Percentiles rank a stretch among this genome's conserved stretches.
Conservation (phyloP, 2,329 filamentous ascomycete species). For the Capronia americana region DNA sequence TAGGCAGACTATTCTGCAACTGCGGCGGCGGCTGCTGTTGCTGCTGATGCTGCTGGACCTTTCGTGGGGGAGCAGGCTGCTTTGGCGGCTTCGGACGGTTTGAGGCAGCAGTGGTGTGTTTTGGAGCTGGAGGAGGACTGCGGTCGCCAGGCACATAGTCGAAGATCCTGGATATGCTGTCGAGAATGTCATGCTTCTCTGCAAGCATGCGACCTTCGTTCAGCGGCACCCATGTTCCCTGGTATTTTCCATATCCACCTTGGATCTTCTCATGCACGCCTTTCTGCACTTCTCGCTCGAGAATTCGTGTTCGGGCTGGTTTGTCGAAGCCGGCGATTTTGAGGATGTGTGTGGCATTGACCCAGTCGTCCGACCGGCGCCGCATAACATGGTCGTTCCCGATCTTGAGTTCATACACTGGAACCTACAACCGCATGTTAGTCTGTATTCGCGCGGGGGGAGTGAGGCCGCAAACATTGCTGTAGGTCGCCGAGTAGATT, state of each 20-base stretch:
- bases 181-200: conserved; percentile 82
- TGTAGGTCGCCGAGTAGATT: conserved; percentile 71
- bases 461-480: conserved; percentile 57
- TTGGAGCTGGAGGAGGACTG: conserved; percentile 90
- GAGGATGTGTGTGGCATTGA: conserved; percentile 98
- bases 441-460: conserved; percentile 22
- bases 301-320: conserved; percentile 88
- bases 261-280: conserved; percentile 97
- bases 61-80: conserved; percentile 69
- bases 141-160: conserved; percentile 83
- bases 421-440: conserved; percentile 66
- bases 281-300: conserved; percentile 96
- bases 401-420: conserved; percentile 92
- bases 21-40: conserved; percentile 7
- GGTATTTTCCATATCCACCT: conserved; percentile 97
- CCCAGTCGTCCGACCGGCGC: conserved; percentile 90
- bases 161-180: conserved; percentile 85
- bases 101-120: conserved; percentile 73
- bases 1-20: conserved; percentile 8
- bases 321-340: conserved; percentile 98
- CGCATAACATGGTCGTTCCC: conserved; percentile 95
- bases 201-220: conserved; percentile 80
- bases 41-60: conserved; percentile 49
- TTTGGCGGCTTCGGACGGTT: conserved; percentile 82
- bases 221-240: conserved; percentile 97